phyloP scores from a whole-genome alignment of 1,139 yeast species.

The Candida freyschussii region DNA sequence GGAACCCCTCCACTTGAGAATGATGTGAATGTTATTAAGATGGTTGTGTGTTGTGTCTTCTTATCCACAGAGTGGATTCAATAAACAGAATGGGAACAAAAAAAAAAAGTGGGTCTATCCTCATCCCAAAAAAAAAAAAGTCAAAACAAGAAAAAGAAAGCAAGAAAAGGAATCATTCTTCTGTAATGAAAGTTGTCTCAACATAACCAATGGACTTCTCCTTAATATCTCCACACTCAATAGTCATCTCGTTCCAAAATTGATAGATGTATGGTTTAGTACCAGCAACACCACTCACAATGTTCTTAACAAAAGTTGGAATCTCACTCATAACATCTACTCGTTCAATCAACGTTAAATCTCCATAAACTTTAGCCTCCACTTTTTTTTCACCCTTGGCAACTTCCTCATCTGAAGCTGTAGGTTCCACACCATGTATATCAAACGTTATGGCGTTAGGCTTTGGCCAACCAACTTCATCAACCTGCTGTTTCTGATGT shows the following conservation, averaged over 20 bases:
- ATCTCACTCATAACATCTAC: slow-evolving; percentile 98
- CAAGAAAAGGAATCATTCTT: slow-evolving; percentile 22
- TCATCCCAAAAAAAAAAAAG: background rate
- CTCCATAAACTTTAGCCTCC: slow-evolving; percentile 46
- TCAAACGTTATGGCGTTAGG: slow-evolving; percentile 66
- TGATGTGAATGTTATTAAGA: too few relatives aligned
- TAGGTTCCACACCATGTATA: slow-evolving; percentile 44
- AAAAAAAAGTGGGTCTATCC: background rate
- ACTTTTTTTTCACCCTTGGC: slow-evolving; percentile 31
- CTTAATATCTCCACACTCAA: slow-evolving; percentile 34
- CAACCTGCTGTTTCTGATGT: slow-evolving; percentile 57
- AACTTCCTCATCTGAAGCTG: slow-evolving; percentile 36
- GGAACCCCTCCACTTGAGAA: too few relatives aligned
- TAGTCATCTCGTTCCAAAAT: slow-evolving; percentile 53
- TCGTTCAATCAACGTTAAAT: slow-evolving; percentile 69
- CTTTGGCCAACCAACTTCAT: slow-evolving; percentile 89
- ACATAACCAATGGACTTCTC: slow-evolving; percentile 71
- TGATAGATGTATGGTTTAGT: slow-evolving; percentile 94
- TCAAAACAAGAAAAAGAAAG: background rate
- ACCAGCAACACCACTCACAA: slow-evolving; percentile 92
- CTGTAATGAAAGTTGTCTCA: slow-evolving; percentile 77
- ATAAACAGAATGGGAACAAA: background rate
- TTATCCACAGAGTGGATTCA: too few relatives aligned
- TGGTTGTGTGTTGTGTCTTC: too few relatives aligned
- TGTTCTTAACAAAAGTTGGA: slow-evolving; percentile 88